phyloP scores from a whole-genome alignment of 179 eudicot species.

The Patellifolia procumbens region DNA sequence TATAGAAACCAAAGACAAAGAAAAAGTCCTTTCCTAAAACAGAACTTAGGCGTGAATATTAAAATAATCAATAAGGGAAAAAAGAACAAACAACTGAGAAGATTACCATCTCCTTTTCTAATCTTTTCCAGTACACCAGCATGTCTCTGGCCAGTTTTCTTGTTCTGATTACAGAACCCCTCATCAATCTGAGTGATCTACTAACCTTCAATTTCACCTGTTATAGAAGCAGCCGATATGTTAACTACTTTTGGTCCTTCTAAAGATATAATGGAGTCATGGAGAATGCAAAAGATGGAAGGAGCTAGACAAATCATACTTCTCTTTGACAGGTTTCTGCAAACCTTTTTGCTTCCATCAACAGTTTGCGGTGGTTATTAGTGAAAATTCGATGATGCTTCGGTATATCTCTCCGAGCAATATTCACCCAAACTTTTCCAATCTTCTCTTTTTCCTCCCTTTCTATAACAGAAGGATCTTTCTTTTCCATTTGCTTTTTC shows the following conservation, averaged over 20 bases:
- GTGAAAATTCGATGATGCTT: constrained; percentile 70
- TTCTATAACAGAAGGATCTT: constrained; percentile 80
- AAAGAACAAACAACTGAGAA: constrained; percentile 11
- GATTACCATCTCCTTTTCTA: constrained; percentile 95
- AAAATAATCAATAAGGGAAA: constrained; percentile 8
- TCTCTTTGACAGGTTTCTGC: constrained; percentile 96
- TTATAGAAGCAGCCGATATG: constrained; percentile 27
- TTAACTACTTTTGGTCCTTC: constrained; percentile 10
- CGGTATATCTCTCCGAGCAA: constrained; percentile 80
- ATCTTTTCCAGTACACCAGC: constrained; percentile 93
- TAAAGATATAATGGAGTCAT: not conserved
- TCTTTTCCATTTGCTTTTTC: constrained; percentile 56
- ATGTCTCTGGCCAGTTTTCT: constrained; percentile 91
- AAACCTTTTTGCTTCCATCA: constrained; percentile 80
- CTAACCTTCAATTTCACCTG: constrained; percentile 92
- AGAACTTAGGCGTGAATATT: constrained; percentile 11
- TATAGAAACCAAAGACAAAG: not conserved
- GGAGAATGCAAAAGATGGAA: not conserved
- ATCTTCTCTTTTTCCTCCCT: constrained; percentile 85
- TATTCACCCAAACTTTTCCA: constrained; percentile 75
- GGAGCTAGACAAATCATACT: constrained; percentile 36
- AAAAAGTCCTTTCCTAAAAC: not conserved
- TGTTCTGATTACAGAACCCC: constrained; percentile 75
- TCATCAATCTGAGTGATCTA: constrained; percentile 83
- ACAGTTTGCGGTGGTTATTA: constrained; percentile 65